phyloP scores from a whole-genome alignment of 2,329 filamentous ascomycete species.

The Arthrocladium fulminans region DNA sequence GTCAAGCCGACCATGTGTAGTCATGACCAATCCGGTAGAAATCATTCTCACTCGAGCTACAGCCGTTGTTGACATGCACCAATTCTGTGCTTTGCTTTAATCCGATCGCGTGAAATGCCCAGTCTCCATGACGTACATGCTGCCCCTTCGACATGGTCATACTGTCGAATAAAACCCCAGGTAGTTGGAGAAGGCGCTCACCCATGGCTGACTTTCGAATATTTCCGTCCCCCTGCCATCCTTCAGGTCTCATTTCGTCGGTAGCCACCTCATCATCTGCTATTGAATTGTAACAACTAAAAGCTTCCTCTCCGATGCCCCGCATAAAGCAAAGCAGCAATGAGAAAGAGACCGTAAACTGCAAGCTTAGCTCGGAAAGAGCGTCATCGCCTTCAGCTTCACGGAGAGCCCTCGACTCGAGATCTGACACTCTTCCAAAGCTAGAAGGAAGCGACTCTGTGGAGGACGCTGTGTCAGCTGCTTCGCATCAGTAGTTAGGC shows the following conservation, averaged over 20 bases:
- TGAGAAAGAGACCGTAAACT: conserved; percentile 16
- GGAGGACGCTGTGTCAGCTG: not conserved
- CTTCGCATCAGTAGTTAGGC: not conserved
- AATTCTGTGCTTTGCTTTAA: too few species aligned
- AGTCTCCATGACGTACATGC: too few species aligned
- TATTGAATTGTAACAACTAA: not conserved
- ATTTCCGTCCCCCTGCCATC: not conserved
- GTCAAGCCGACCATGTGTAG: too few species aligned
- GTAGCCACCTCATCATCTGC: not conserved
- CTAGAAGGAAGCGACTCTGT: not conserved
- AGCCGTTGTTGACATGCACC: too few species aligned
- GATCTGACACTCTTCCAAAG: not conserved
- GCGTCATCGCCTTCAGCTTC: not conserved
- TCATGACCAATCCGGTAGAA: too few species aligned
- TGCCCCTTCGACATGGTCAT: too few species aligned
- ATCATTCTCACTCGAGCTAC: too few species aligned
- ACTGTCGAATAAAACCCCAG: too few species aligned
- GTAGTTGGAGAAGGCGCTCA: too few species aligned
- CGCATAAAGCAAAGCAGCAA: conserved; percentile 14
- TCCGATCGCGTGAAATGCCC: too few species aligned
- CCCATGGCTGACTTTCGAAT: too few species aligned
- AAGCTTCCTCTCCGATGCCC: conserved; percentile 10
- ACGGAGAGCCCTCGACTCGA: not conserved
- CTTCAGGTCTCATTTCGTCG: not conserved
- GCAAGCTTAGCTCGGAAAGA: not conserved